phyloP scores from a whole-genome alignment of 2,329 filamentous ascomycete species.

The Aotearoamyces nothofagi region DNA sequence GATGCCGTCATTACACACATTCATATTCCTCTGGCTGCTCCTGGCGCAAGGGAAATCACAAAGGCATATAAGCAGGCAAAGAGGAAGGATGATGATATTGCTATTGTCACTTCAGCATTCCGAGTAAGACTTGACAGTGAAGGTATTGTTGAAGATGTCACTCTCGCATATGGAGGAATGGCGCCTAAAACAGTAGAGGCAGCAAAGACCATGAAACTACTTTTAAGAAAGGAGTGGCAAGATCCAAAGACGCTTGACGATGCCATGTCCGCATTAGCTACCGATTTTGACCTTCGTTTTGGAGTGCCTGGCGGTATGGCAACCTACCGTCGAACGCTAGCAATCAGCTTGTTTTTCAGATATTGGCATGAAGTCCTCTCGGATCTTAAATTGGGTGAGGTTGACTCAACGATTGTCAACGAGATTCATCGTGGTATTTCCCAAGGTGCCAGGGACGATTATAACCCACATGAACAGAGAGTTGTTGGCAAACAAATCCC shows the following conservation, averaged over 20 bases:
- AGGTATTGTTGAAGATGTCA: conserved; percentile 55
- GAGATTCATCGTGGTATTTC: conserved; percentile 80
- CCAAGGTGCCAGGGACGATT: conserved; percentile 56
- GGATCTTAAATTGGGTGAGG: conserved; percentile 32
- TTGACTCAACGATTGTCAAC: conserved; percentile 59
- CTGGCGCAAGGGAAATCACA: conserved; percentile 60
- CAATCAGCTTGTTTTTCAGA: conserved; percentile 85
- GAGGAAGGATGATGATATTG: conserved; percentile 92
- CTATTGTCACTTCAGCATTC: conserved; percentile 81
- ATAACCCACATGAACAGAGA: conserved; percentile 63
- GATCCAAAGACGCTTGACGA: conserved; percentile 72
- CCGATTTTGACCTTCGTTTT: conserved; percentile 75
- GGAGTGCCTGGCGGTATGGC: conserved; percentile 94
- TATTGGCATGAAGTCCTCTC: conserved; percentile 82
- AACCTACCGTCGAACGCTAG: conserved; percentile 77
- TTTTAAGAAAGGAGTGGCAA: conserved; percentile 63
- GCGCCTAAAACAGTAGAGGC: conserved; percentile 74
- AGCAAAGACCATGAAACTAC: conserved; percentile 54
- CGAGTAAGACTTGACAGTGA: conserved; percentile 54
- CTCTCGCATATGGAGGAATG: conserved; percentile 87
- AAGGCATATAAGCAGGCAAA: conserved; percentile 91
- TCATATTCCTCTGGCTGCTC: conserved; percentile 58
- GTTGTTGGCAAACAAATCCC: conserved; percentile 69
- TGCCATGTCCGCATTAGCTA: conserved; percentile 66
- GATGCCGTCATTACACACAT: conserved; percentile 75